Percentiles rank a stretch among this genome's conserved stretches.
These are phyloP conservation scores for Phlegmacium glaucopus DNA, from an alignment of 768 basidiomycete species.

Conservation along the genomic window DNA sequence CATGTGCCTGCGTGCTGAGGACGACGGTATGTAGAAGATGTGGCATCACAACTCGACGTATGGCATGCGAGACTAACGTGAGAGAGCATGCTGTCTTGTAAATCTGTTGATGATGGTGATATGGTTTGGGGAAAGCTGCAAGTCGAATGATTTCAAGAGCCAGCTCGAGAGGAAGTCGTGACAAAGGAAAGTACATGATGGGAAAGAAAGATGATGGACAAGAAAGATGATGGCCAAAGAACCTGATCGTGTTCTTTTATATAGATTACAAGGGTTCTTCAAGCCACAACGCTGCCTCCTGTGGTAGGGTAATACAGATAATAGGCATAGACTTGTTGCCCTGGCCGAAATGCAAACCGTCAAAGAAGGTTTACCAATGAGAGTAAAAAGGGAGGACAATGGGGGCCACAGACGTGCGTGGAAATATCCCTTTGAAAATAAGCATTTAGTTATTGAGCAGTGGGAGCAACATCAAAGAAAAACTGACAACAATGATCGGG, in stretches of 20 bases:
- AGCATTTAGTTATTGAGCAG: not conserved
- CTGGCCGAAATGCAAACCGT: not conserved
- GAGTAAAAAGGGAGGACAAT: not conserved
- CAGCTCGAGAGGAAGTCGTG: constrained; percentile 31
- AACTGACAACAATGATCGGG: not conserved
- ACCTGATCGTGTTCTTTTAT: not conserved
- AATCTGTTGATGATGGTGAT: constrained; percentile 6
- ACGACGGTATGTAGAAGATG: constrained; percentile 36
- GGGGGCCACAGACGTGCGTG: not conserved
- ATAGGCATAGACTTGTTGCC: not conserved
- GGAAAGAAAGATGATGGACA: not conserved
- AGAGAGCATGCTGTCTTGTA: constrained; percentile 29
- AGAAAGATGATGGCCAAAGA: too few species aligned
- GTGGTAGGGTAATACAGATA: not conserved
- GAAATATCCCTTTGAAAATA: not conserved
- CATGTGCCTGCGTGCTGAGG: constrained; percentile 22
- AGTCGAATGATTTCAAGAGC: constrained; percentile 30
- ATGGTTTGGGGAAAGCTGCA: constrained; percentile 24
- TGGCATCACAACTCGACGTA: constrained; percentile 34
- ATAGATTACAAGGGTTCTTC: too few species aligned
- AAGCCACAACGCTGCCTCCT: not conserved
- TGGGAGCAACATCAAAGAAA: too few species aligned
- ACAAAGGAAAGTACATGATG: constrained; percentile 17
- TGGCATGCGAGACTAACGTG: constrained; percentile 28
- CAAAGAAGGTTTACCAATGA: not conserved